These are phyloP conservation scores for Iberis pinnata DNA, from an alignment of 345 rosid species.

Conservation along the genomic window DNA sequence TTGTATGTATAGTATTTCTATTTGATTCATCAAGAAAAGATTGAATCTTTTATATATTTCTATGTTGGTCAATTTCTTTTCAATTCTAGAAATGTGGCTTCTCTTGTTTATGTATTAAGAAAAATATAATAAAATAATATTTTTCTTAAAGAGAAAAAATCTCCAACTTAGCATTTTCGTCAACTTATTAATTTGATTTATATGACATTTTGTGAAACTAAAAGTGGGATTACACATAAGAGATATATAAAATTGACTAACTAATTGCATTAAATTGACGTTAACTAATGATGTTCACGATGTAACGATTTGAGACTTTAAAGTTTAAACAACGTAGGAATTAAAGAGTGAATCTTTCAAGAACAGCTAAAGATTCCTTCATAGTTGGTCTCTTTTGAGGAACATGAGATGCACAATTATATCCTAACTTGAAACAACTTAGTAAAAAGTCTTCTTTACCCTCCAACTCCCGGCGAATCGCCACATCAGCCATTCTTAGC, in stretches of 20 bases:
- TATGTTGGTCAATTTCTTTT: slow-evolving; percentile 21
- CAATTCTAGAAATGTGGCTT: slow-evolving; percentile 9
- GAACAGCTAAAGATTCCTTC: slow-evolving; percentile 65
- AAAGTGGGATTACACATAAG: no score
- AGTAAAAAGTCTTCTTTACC: slow-evolving; percentile 72
- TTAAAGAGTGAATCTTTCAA: slow-evolving; percentile 47
- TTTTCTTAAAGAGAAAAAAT: slow-evolving; percentile 18
- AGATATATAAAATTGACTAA: no score
- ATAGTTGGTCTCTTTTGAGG: slow-evolving; percentile 85
- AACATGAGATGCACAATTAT: slow-evolving; percentile 58
- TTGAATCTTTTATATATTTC: slow-evolving; percentile 14
- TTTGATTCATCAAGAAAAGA: slow-evolving; percentile 17
- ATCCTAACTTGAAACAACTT: slow-evolving; percentile 68
- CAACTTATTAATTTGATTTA: no score
- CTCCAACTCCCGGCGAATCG: slow-evolving; percentile 61
- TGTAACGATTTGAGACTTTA: no score
- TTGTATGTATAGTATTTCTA: slow-evolving; percentile 26
- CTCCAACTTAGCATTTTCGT: no score
- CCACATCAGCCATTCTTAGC: slow-evolving; percentile 57
- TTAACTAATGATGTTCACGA: no score
- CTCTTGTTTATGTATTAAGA: slow-evolving; percentile 13
- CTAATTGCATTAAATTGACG: no score
- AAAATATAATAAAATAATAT: slow-evolving; percentile 21
- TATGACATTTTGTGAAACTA: no score
- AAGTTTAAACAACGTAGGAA: no score